Percentiles rank a stretch among this genome's conserved stretches.
These are phyloP conservation scores for Epichloe amarillans DNA, from an alignment of 2,329 filamentous ascomycete species.

Conservation along the genomic window DNA sequence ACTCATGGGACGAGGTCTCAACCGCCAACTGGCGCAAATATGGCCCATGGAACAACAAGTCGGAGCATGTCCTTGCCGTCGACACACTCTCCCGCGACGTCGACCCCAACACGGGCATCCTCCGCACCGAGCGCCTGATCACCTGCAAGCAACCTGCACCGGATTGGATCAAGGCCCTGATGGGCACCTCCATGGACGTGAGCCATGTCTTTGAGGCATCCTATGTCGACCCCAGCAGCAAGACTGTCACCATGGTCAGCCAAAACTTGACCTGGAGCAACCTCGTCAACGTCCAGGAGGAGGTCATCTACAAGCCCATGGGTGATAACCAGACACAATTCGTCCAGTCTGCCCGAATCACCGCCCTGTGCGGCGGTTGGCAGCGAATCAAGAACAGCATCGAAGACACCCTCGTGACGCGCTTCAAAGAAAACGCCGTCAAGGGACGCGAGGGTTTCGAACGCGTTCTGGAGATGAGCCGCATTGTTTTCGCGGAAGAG, in stretches of 20 bases:
- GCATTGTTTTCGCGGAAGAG: constrained; percentile 84
- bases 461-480: constrained; percentile 82
- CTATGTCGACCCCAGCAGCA: constrained; percentile 72
- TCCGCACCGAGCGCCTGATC: constrained; percentile 49
- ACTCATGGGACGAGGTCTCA: constrained; percentile 97
- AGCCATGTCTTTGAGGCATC: constrained; percentile 90
- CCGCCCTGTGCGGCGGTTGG: constrained; percentile 90
- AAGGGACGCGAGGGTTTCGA: constrained; percentile 93
- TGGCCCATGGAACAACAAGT: constrained; percentile 97
- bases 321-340: constrained; percentile 57
- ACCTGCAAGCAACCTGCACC: constrained; percentile 52
- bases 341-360: constrained; percentile 81
- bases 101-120: constrained; percentile 43
- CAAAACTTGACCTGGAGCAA: constrained; percentile 91
- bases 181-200: constrained; percentile 61
- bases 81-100: constrained; percentile 70
- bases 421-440: constrained; percentile 82
- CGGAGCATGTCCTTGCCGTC: constrained; percentile 90
- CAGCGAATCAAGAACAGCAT: constrained; percentile 94
- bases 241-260: constrained; percentile 92
- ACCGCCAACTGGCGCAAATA: constrained; percentile 98
- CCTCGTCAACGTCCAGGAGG: constrained; percentile 83
- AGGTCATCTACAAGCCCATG: constrained; percentile 67
- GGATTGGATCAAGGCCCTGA: constrained; percentile 66
- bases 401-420: constrained; percentile 77